A percentile compares a stretch with the other conserved stretches of the same genome.
Evolutionary conservation across 148 eudicot species (phyloP).

Genomic region (Agrostemma githago): DNA sequence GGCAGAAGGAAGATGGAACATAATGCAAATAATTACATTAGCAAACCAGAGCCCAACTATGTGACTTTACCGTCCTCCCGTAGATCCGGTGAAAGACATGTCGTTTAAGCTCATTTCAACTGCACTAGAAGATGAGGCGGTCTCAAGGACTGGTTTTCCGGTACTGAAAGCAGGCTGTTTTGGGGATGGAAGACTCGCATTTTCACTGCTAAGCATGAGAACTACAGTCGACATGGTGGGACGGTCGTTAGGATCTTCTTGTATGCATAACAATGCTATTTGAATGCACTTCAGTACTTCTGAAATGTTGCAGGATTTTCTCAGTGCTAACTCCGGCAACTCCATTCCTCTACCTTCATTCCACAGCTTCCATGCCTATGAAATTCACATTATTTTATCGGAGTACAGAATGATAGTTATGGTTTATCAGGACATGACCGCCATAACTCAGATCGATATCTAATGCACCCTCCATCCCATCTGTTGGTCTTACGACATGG

Average conservation of each 20-base stretch:
- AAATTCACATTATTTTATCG: slow-evolving; percentile 2
- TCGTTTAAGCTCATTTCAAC: slow-evolving; percentile 7
- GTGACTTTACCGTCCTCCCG: slow-evolving; percentile 17
- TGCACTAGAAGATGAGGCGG: slow-evolving; percentile 22
- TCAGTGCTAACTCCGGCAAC: slow-evolving; percentile 14
- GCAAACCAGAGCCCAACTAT: neutral
- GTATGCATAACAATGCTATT: slow-evolving; percentile 21
- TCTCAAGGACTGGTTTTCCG: slow-evolving; percentile 11
- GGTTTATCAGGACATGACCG: too few species aligned
- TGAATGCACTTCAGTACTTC: slow-evolving; percentile 26
- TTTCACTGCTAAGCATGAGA: slow-evolving; percentile 19
- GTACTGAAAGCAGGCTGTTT: slow-evolving; percentile 26
- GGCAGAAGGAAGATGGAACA: neutral
- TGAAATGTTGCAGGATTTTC: slow-evolving; percentile 8
- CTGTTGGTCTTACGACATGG: too few species aligned
- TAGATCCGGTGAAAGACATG: slow-evolving; percentile 11
- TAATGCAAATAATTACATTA: neutral
- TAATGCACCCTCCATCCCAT: too few species aligned
- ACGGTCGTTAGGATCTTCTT: slow-evolving; percentile 29
- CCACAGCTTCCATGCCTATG: slow-evolving; percentile 28
- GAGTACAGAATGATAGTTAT: neutral
- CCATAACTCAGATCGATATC: too few species aligned
- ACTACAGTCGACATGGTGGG: slow-evolving; percentile 22
- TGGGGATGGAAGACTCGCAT: slow-evolving; percentile 16
- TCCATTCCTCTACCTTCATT: slow-evolving; percentile 29